A percentile compares a stretch with the other conserved stretches of the same genome.
Conservation (phyloP, 257 asterid species). For the Gynochthodes officinalis region DNA sequence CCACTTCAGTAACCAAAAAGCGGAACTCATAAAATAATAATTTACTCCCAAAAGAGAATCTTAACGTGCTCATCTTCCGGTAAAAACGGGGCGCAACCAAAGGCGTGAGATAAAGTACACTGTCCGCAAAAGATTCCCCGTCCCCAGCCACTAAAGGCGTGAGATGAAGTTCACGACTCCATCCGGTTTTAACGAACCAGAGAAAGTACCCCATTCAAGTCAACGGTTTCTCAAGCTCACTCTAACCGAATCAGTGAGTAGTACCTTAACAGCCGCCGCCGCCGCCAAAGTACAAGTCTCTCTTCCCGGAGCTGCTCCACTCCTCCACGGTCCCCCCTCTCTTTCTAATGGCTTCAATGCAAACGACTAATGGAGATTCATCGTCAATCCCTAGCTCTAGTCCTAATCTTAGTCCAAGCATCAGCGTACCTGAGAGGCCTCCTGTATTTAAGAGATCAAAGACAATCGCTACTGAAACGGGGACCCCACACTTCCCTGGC, state of each 20-base stretch:
- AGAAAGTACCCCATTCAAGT: slow-evolving; percentile 6
- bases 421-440: slow-evolving; percentile 47
- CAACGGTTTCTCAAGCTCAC: neutral
- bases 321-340: neutral
- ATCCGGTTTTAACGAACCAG: neutral
- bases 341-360: slow-evolving; percentile 7
- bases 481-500: slow-evolving; percentile 44
- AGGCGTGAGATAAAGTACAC: neutral
- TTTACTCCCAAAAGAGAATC: slow-evolving; percentile 1
- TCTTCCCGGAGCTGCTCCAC: neutral
- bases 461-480: slow-evolving; percentile 40
- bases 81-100: no score
- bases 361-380: slow-evolving; percentile 33
- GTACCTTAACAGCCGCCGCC: neutral
- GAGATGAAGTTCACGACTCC: neutral
- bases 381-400: slow-evolving; percentile 23
- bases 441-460: slow-evolving; percentile 64
- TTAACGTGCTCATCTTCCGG: neutral
- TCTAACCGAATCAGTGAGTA: no score
- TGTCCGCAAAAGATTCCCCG: neutral
- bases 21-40: neutral
- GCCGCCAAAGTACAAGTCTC: slow-evolving; percentile 2
- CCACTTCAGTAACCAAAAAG: neutral
- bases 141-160: neutral
- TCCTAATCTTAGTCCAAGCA: slow-evolving; percentile 26